phyloP scores from a whole-genome alignment of 2,329 filamentous ascomycete species.

The Fusarium neocosmosporiellum region DNA sequence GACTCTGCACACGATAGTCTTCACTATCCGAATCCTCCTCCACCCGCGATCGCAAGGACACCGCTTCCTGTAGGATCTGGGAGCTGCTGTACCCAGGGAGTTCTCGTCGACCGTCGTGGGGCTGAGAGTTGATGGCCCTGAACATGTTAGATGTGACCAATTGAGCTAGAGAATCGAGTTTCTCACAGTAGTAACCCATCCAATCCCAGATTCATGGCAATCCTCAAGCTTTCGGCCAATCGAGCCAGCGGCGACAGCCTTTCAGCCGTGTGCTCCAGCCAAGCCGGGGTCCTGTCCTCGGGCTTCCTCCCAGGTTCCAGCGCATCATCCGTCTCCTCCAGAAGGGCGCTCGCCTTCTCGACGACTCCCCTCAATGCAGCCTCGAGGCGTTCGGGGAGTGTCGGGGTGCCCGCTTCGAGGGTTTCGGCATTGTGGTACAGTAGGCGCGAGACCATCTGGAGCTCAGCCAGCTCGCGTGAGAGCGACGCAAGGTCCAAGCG shows the following conservation, averaged over 20 bases:
- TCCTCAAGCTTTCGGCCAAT: constrained; percentile 34
- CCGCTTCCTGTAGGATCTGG: constrained; percentile 42
- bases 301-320: constrained; percentile 22
- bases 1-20: constrained; percentile 32
- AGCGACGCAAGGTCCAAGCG: constrained; percentile 39
- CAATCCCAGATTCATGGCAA: constrained; percentile 39
- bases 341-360: constrained; percentile 25
- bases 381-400: constrained; percentile 22
- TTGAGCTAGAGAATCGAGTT: not conserved
- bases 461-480: constrained; percentile 43
- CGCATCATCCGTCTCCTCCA: constrained; percentile 40
- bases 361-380: constrained; percentile 33
- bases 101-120: constrained; percentile 26
- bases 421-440: constrained; percentile 39
- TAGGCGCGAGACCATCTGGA: constrained; percentile 41
- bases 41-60: constrained; percentile 33
- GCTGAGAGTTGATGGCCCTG: constrained; percentile 39
- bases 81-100: constrained; percentile 44
- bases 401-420: constrained; percentile 21
- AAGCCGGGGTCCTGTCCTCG: constrained; percentile 22
- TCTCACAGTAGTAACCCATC: constrained; percentile 39
- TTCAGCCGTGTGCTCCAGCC: constrained; percentile 42
- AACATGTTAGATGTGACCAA: constrained; percentile 8
- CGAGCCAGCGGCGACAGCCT: constrained; percentile 31
- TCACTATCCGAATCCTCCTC: constrained; percentile 31